phyloP scores from a whole-genome alignment of 2,329 filamentous ascomycete species.

The Aspergillus texensis region DNA sequence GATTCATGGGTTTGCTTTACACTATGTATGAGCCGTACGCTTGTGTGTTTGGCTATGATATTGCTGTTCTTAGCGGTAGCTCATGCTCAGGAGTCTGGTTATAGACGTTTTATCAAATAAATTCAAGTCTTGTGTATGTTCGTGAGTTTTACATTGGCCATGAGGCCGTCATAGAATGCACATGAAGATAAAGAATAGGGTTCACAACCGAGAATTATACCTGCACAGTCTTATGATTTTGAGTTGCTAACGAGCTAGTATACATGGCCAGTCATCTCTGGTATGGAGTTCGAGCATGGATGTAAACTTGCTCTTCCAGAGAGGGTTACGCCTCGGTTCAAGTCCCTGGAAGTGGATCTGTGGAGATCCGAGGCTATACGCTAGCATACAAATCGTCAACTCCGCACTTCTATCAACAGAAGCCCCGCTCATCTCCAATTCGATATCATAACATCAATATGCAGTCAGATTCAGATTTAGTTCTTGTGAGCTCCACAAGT shows the following conservation, averaged over 20 bases:
- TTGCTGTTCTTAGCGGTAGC: background rate
- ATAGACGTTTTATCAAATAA: background rate
- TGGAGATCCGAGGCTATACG: background rate
- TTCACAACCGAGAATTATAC: background rate
- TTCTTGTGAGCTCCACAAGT: background rate
- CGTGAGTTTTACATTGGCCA: background rate
- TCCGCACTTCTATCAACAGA: background rate
- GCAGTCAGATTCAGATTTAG: background rate
- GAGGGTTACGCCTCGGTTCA: background rate
- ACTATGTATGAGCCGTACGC: background rate
- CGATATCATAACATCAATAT: background rate
- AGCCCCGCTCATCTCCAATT: background rate
- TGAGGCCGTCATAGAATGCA: background rate
- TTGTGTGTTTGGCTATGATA: background rate
- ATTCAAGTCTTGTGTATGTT: background rate
- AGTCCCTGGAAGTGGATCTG: background rate
- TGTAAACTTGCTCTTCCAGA: background rate
- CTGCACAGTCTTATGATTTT: background rate
- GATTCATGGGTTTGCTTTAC: background rate
- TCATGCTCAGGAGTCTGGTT: background rate
- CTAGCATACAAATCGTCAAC: background rate
- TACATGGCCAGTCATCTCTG: background rate
- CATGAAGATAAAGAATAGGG: background rate
- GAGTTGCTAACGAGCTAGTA: background rate
- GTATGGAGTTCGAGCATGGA: background rate